Conservation (phyloP, 1,284 basidiomycete genomes). For the Hemileccinum hortonii region DNA sequence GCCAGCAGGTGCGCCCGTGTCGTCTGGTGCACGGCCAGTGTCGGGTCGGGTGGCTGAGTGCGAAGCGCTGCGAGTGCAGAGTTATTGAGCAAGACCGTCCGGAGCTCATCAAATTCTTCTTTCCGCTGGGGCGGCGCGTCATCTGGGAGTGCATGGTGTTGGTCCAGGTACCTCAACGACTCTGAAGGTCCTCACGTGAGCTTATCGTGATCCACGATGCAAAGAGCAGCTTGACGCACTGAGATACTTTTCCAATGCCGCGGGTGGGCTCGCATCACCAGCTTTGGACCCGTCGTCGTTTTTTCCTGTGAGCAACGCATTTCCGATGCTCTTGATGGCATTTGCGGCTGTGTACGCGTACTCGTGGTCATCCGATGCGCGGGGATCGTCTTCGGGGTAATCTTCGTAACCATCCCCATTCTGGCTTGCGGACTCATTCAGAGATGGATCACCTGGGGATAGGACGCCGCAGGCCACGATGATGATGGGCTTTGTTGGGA, state of each 20-base stretch:
- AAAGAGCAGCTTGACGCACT: constrained; percentile 45
- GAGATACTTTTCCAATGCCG: constrained; percentile 82
- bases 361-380: constrained; percentile 59
- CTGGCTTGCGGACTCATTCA: constrained; percentile 38
- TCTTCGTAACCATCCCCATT: constrained; percentile 76
- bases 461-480: constrained; percentile 76
- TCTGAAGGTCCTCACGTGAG: constrained; percentile 44
- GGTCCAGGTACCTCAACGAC: constrained; percentile 87
- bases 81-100: constrained; percentile 82
- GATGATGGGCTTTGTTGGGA: constrained; percentile 61
- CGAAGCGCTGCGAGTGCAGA: constrained; percentile 75
- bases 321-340: constrained; percentile 68
- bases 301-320: constrained; percentile 78
- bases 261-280: constrained; percentile 28
- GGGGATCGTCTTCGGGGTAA: constrained; percentile 76
- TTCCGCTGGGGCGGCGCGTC: constrained; percentile 56
- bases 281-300: constrained; percentile 45
- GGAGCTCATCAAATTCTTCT: constrained; percentile 60
- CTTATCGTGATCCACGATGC: constrained; percentile 15
- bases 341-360: constrained; percentile 64
- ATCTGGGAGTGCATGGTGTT: constrained; percentile 74
- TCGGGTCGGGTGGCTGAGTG: constrained; percentile 49
- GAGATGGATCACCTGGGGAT: constrained; percentile 60
- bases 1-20: constrained; percentile 56
- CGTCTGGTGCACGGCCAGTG: constrained; percentile 54